A percentile compares a stretch with the other conserved stretches of the same genome.
These are phyloP conservation scores for Fraxinus xanthoxyloides DNA, from an alignment of 305 asterid genomes.

Conservation along the genomic window DNA sequence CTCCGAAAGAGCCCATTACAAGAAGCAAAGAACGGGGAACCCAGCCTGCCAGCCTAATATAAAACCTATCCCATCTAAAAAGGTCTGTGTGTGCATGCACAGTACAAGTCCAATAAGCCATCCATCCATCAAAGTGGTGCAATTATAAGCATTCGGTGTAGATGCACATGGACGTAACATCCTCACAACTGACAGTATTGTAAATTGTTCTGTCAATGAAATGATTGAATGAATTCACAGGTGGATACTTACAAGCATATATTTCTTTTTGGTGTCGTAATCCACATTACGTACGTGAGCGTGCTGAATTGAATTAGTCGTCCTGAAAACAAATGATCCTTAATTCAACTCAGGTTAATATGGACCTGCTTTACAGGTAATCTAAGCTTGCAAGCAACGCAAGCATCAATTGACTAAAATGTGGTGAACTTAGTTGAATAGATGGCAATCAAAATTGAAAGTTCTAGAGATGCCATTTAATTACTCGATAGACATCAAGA, in stretches of 20 bases:
- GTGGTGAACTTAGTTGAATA: neutral
- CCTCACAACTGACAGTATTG: neutral
- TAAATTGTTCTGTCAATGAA: neutral
- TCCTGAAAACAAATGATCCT: conserved; percentile 52
- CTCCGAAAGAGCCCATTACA: neutral
- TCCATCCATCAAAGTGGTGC: neutral
- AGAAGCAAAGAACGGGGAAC: neutral
- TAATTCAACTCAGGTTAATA: conserved; percentile 1
- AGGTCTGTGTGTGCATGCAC: neutral
- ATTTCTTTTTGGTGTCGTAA: conserved; percentile 75
- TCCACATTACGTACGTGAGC: conserved; percentile 82
- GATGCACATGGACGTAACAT: neutral
- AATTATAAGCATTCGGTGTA: neutral
- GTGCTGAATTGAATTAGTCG: conserved; percentile 72
- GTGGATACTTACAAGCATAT: conserved; percentile 73
- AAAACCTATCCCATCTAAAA: neutral
- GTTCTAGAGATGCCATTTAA: neutral
- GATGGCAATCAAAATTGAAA: neutral
- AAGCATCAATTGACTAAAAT: neutral
- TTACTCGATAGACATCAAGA: neutral
- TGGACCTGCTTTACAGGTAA: conserved; percentile 6
- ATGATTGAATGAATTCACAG: neutral
- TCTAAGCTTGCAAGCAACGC: conserved; percentile 8
- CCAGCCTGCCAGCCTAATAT: neutral
- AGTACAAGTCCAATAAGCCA: neutral